Base-by-base conservation (phyloP, 805 yeast genomes). In the Lachancea fermentati region DNA sequence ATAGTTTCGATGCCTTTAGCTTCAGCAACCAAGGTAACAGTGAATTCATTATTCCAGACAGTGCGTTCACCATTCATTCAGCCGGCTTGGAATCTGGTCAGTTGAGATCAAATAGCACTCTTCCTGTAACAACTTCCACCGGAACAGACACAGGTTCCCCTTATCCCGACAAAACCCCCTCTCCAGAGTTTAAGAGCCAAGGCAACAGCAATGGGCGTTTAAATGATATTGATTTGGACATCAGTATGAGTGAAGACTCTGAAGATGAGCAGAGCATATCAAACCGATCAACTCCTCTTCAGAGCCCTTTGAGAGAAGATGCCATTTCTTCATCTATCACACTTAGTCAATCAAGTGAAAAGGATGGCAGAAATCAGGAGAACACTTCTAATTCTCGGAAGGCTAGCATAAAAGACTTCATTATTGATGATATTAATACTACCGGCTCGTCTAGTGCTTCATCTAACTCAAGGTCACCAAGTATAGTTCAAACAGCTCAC, bases 1-100 rank as follows among this genome's bases (percentile, higher is more conserved):
- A 60, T 31, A 57, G 59, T 34, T 48, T 48, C 15, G 65, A 57
- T 42, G 62, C 55, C 4, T 48, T 58, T 28, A 57, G 62, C 33
- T 60, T 58, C 30, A 54, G 55, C 38, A 49, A 52, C 8, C 53
- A 55, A 15, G 63, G 63, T 1, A 52, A 54, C 32, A 55, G 54
- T 22, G 44, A 54, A 2, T 60, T 60, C 41, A 51, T 54, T 24
- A 52, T 60, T 19, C 47, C 47, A 2, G 47, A 44, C 17, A 38
- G 37, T 17, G 47, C 39, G 5, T 31, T 44, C 22, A 34, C 36
- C 31, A 29, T 8, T n/a, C 15, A 29, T 29, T 7, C 14, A 7
- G 8, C 31, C 15, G 31, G 14, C 7, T 29, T 13, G 14, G 31
- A 29, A 29, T 8, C 31, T 8, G 31, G 8, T n/a, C 6, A 13